A percentile compares a stretch with the other conserved stretches of the same genome.
Conservation (phyloP, 129 eudicot genomes). For the Rutidosis leptorrhynchoides region DNA sequence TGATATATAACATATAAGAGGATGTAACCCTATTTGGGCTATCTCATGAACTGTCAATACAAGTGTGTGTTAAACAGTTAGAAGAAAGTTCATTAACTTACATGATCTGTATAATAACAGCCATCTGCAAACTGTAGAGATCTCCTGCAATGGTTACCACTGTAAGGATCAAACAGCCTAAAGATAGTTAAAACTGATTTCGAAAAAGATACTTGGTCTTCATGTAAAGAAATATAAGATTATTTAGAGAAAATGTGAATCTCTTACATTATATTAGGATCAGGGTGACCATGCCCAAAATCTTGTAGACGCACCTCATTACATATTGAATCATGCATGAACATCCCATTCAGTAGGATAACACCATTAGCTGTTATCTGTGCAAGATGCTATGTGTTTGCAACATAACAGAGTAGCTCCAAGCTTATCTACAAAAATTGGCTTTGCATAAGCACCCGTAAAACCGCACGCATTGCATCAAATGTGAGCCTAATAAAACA, state of each 20-base stretch:
- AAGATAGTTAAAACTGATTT: neutral
- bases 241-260: constrained; percentile 10
- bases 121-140: constrained; percentile 82
- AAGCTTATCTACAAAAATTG: constrained; percentile 93
- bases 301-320: constrained; percentile 98
- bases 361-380: constrained; percentile 2
- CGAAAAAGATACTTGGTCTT: neutral
- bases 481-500: constrained; percentile 69
- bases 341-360: constrained; percentile 11
- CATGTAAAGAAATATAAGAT: neutral
- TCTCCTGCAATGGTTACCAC: constrained; percentile 41
- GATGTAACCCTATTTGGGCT: no score
- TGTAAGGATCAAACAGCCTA: neutral
- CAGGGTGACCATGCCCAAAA: constrained; percentile 99
- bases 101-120: constrained; percentile 88
- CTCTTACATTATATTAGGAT: constrained; percentile 97
- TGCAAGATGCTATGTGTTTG: neutral
- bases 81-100: constrained; percentile 44
- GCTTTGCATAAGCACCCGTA: constrained; percentile 98
- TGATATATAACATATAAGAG: no score
- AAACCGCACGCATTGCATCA: constrained; percentile 99
- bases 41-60: no score
- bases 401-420: constrained; percentile 78
- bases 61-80: neutral
- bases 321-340: constrained; percentile 66